Base-by-base conservation (phyloP, 768 basidiomycete genomes). In the Polyporus arcularius region DNA sequence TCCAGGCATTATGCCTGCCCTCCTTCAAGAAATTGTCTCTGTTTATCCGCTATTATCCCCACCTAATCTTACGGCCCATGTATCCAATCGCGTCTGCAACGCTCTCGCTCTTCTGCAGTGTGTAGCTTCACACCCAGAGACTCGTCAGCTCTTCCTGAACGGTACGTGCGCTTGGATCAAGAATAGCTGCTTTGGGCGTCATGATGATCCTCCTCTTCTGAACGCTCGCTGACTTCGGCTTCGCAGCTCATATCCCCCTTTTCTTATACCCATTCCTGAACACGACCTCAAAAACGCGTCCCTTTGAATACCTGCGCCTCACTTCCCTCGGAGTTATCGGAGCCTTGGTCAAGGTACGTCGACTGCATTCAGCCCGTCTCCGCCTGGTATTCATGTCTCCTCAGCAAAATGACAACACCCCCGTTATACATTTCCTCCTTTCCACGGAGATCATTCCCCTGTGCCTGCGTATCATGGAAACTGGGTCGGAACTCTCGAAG, bases 381-480 rank as follows among this genome's bases (percentile, higher is more conserved):
- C 15, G 31, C 18, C 40, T 38, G 41, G 21, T 47, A 42, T 49
- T 38, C 10, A 48, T 45, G 26, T 28, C 21, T 55, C 48, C 50
- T 14, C 51, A 97, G 93, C 96, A 98, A 94, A 98, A 98, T 72
- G 97, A 99, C 76, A 99, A 99, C 76, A 94, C 88, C 69, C 90
- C 96, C 57, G 97, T 99, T 66, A 98, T 99, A 75, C 96, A 98
- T 78, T 99, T 99, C 81, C 83, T 99, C 45, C 85, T 99, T 47
- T 97, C 96, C 4, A 99, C 97, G 55, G 97, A 99, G 80, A 99
- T 99, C 74, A 99, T 99, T 72, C 97, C 97, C 39, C 89, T 99
- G 65, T 99, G 97, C 73, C 86, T 99, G 53, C 90, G 97, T 54
- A 99, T 99, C 74, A 99, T 99, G 97, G 97, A 99, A 75, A 98